Conservation (phyloP, 2,329 filamentous ascomycete genomes). For the Epichloe sibirici region DNA sequence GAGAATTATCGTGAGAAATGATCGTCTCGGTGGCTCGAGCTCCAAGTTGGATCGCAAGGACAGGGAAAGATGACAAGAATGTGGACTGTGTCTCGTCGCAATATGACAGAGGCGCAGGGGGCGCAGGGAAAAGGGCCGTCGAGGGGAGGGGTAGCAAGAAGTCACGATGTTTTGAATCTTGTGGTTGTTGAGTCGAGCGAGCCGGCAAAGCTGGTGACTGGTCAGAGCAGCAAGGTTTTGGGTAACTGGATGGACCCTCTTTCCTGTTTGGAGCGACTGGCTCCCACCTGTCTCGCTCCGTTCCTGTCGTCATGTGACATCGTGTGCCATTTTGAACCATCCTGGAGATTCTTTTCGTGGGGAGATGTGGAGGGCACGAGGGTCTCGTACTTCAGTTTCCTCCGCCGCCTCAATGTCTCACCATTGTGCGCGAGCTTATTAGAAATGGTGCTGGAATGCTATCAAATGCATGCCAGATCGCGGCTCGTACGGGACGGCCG, state of each 20-base stretch:
- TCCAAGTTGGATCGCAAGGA: background rate
- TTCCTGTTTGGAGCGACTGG: background rate
- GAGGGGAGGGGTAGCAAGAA: background rate
- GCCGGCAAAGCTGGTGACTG: too few species aligned
- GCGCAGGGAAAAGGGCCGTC: background rate
- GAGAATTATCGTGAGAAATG: slow-evolving; percentile 3
- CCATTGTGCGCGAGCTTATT: slow-evolving; percentile 5
- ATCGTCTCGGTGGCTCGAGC: background rate
- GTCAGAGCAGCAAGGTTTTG: too few species aligned
- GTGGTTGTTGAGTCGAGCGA: slow-evolving; percentile 1
- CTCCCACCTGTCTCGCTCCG: background rate
- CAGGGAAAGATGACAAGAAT: slow-evolving; percentile 1
- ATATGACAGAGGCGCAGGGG: background rate
- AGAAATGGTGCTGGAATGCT: slow-evolving; percentile 6
- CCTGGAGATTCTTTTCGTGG: background rate
- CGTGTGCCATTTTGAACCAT: background rate
- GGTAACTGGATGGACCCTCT: background rate
- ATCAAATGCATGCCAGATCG: slow-evolving; percentile 8
- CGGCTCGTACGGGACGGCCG: background rate
- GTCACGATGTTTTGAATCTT: slow-evolving; percentile 4
- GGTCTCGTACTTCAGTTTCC: background rate
- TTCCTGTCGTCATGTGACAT: background rate
- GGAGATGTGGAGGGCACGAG: background rate
- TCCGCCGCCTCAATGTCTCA: slow-evolving; percentile 7
- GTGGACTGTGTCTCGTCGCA: slow-evolving; percentile 1